phyloP scores from a whole-genome alignment of 345 rosid species.

The Salix dunnii region DNA sequence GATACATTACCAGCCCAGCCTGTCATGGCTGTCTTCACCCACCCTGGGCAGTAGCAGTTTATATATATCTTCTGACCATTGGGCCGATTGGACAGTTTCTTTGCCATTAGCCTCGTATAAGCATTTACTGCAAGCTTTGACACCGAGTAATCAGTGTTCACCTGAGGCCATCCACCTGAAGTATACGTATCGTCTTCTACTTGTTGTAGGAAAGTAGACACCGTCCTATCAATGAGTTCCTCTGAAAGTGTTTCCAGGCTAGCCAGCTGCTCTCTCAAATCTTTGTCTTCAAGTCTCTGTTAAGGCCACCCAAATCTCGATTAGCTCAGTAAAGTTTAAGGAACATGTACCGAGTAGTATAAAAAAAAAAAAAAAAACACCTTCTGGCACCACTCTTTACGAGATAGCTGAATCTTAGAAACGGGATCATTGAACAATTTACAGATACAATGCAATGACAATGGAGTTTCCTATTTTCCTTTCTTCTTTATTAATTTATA shows the following conservation, averaged over 20 bases:
- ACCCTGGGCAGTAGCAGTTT: conserved; percentile 94
- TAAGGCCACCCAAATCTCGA: conserved; percentile 3
- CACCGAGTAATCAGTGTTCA: conserved; percentile 71
- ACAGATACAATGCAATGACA: background rate
- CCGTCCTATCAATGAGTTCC: conserved; percentile 54
- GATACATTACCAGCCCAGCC: conserved; percentile 90
- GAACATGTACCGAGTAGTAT: background rate
- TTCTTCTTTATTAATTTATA: background rate
- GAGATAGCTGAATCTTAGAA: background rate
- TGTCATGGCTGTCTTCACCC: conserved; percentile 97
- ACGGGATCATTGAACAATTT: background rate
- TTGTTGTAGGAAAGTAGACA: conserved; percentile 64
- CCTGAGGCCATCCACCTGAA: conserved; percentile 90
- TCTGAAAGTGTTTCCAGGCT: conserved; percentile 59
- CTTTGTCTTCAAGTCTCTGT: conserved; percentile 65
- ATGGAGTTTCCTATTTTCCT: background rate
- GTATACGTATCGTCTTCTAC: conserved; percentile 73
- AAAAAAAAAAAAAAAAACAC: background rate
- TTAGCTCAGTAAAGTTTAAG: background rate
- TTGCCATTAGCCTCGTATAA: conserved; percentile 66
- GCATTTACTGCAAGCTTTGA: conserved; percentile 90
- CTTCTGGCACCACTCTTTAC: background rate
- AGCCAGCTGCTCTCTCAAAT: conserved; percentile 53
- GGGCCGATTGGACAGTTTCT: conserved; percentile 49
- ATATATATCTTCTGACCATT: conserved; percentile 74